Evolutionary conservation across 345 rosid species (phyloP).

Genomic region (Euphorbia peplus): DNA sequence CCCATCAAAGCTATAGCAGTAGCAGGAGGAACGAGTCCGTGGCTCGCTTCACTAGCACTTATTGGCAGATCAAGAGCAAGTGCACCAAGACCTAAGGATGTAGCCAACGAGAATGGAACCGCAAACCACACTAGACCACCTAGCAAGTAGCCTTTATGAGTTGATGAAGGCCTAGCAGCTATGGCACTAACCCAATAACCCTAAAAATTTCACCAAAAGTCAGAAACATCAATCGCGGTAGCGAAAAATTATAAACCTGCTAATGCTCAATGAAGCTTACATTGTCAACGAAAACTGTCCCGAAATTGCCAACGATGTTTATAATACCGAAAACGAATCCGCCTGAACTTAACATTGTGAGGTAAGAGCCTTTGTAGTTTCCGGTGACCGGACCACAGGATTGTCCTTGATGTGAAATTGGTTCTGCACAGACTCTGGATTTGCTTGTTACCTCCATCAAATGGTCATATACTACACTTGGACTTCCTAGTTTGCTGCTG

Average conservation of each 20-base stretch:
- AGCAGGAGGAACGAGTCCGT: constrained; percentile 87
- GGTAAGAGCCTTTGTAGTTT: constrained; percentile 67
- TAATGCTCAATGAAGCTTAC: constrained; percentile 42
- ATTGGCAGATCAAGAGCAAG: constrained; percentile 88
- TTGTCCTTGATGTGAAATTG: constrained; percentile 63
- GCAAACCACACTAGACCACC: constrained; percentile 98
- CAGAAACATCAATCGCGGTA: not conserved
- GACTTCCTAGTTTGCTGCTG: constrained; percentile 81
- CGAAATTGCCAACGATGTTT: constrained; percentile 85
- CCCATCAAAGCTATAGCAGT: constrained; percentile 97
- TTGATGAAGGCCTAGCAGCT: constrained; percentile 91
- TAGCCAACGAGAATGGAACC: constrained; percentile 88
- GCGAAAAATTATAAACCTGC: not conserved
- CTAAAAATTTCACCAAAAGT: constrained; percentile 26
- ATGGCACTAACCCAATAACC: constrained; percentile 98
- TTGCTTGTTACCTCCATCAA: constrained; percentile 54
- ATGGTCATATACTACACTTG: constrained; percentile 48
- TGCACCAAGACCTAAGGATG: constrained; percentile 91
- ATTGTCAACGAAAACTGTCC: constrained; percentile 89
- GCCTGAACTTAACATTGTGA: constrained; percentile 90
- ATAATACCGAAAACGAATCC: constrained; percentile 88
- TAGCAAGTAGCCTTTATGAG: constrained; percentile 84
- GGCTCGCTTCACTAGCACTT: constrained; percentile 62
- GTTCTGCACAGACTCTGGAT: constrained; percentile 67
- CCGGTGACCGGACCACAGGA: constrained; percentile 80